These are phyloP conservation scores for Nyssa sinensis DNA, from an alignment of 148 eudicot genomes.

Conservation along the genomic window DNA sequence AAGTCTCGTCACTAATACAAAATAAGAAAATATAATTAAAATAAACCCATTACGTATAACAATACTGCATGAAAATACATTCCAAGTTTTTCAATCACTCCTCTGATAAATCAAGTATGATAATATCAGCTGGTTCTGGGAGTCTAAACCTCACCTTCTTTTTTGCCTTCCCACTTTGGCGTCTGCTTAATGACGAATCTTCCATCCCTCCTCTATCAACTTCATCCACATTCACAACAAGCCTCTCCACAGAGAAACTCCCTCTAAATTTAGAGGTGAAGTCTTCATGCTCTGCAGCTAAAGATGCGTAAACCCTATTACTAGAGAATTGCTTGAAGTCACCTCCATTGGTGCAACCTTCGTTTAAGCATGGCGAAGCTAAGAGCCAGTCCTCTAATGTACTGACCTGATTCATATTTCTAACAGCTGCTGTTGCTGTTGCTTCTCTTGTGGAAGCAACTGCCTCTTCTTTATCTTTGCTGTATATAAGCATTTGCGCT, in stretches of 20 bases:
- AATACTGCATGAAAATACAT: no score
- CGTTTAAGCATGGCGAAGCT: constrained; percentile 23
- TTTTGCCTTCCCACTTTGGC: constrained; percentile 11
- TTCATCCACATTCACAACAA: not conserved
- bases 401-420: not conserved
- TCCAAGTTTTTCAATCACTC: no score
- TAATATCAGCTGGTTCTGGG: constrained; percentile 31
- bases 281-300: not conserved
- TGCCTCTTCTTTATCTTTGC: constrained; percentile 8
- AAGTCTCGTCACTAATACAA: no score
- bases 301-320: constrained; percentile 23
- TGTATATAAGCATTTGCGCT: constrained; percentile 12
- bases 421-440: not conserved
- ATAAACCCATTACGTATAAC: no score
- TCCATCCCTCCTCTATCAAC: not conserved
- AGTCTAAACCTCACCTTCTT: constrained; percentile 32
- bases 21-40: no score
- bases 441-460: not conserved
- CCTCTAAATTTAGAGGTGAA: not conserved
- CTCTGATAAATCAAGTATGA: constrained; percentile 15
- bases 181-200: not conserved
- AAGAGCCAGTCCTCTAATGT: constrained; percentile 22
- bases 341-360: not conserved
- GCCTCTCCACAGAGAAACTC: no score
- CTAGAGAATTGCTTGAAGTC: not conserved